Evolutionary conservation across 352 stramenopile genomes (phyloP).

Genomic region (Pythium guiyangense): DNA sequence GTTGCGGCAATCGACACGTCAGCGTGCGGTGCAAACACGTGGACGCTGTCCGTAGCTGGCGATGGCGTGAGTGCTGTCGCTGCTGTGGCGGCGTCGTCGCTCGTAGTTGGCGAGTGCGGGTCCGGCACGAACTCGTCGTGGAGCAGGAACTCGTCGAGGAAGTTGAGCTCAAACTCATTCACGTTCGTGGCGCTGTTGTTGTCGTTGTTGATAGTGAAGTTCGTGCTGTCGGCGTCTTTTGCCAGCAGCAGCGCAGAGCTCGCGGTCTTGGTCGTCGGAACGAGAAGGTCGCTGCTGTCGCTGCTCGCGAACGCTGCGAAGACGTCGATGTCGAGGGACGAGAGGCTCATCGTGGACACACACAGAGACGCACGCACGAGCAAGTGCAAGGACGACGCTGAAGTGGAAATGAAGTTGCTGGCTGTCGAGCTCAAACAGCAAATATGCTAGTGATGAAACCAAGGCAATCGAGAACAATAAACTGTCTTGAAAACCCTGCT

Average conservation of each 20-base stretch:
- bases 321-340: slow-evolving; percentile 1
- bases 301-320: not conserved
- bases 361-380: too few relatives aligned
- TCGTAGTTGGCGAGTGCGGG: slow-evolving; percentile 10
- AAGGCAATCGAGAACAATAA: too few relatives aligned
- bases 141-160: slow-evolving; percentile 47
- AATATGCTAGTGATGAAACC: too few relatives aligned
- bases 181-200: not conserved
- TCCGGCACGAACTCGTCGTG: slow-evolving; percentile 27
- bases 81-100: slow-evolving; percentile 1
- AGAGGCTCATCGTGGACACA: slow-evolving; percentile 1
- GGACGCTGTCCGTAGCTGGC: not conserved
- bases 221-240: not conserved
- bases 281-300: not conserved
- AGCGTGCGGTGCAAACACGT: not conserved
- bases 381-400: too few relatives aligned
- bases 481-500: too few relatives aligned
- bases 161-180: slow-evolving; percentile 30
- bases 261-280: not conserved
- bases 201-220: not conserved
- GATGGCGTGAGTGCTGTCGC: too few relatives aligned
- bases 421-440: too few relatives aligned
- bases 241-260: not conserved
- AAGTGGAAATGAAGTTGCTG: too few relatives aligned
- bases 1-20: not conserved